Conservation (phyloP, 2,329 filamentous ascomycete genomes). For the Colletotrichum sp. region DNA sequence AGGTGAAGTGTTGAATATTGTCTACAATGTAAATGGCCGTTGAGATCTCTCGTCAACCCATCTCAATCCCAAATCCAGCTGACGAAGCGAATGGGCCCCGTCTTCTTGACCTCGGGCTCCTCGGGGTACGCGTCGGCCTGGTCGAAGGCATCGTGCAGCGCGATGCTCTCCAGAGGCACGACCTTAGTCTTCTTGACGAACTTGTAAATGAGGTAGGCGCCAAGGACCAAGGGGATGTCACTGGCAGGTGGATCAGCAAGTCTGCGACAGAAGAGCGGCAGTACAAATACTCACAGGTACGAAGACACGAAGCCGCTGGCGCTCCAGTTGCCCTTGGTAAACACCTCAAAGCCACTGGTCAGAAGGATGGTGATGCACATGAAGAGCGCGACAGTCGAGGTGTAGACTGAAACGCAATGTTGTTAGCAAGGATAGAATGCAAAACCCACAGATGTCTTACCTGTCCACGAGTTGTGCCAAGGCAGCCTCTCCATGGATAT, state of each 20-base stretch:
- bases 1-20: neutral
- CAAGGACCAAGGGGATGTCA: slow-evolving; percentile 63
- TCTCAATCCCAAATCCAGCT: slow-evolving; percentile 42
- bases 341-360: slow-evolving; percentile 72
- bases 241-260: slow-evolving; percentile 36
- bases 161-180: slow-evolving; percentile 54
- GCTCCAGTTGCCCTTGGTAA: slow-evolving; percentile 66
- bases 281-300: too few species aligned
- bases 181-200: slow-evolving; percentile 66
- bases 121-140: slow-evolving; percentile 44
- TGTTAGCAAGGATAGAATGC: neutral
- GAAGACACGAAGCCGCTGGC: slow-evolving; percentile 63
- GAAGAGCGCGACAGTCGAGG: slow-evolving; percentile 63
- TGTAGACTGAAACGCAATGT: slow-evolving; percentile 50
- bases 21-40: neutral
- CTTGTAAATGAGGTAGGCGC: slow-evolving; percentile 69
- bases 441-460: slow-evolving; percentile 39
- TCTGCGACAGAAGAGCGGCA: slow-evolving; percentile 52
- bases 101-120: slow-evolving; percentile 29
- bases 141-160: slow-evolving; percentile 56
- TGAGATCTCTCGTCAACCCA: neutral
- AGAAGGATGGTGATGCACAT: slow-evolving; percentile 70
- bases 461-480: slow-evolving; percentile 68
- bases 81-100: slow-evolving; percentile 31
- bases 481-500: slow-evolving; percentile 57